Base-by-base conservation (phyloP, 2,329 filamentous ascomycete species). In the Paraphoma sp. region DNA sequence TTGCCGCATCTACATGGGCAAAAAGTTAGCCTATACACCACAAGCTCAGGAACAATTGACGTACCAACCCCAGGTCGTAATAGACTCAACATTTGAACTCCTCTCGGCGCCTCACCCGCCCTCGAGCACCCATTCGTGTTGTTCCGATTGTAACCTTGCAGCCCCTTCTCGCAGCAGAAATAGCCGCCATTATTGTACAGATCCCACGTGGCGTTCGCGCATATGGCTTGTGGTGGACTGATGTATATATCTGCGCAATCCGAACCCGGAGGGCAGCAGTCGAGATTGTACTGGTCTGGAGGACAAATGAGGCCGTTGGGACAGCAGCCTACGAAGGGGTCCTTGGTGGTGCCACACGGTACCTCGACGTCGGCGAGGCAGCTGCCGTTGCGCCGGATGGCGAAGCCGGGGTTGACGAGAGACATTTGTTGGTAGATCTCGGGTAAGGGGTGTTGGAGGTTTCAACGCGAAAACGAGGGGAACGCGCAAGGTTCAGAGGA, bases 141-240 rank as follows among this genome's bases (percentile, higher is more conserved):
- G 3, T 14, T 5, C 1, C 38, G 17, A 33, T 62, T 53, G 36
- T 50, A 62, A 10, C 40, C 59, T 6, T 16, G 12, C 18, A 54
- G 17, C 8, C 56, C 56, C 30, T 48, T 47, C 29, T 56, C 50
- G 45, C 59, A 62, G 48, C 59, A 62, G 41, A 59, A 62, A 28
- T 53, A 59, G 1, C 56, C 59, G 6, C 51, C 45, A 38, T 59
- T 62, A n/a, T 59, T 53, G 33, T 54, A 62, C 4, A 62, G 3
- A 18, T 62, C 56, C 59, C 59, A 62, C 30, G 56, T 59, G 14
- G 53, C 44, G 38, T 59, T 62, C 17, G 59, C 42, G 28, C 59
- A 62, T 31, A 23, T 17, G 1, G 53, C 49, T 12, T 47, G 7
- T 2, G 52, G 18, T 9, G 23, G 40, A 4, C 31, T 16, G 1